Evolutionary conservation across 192 early-diverging fungal species (phyloP).

Genomic region (Coemansia sp.): DNA sequence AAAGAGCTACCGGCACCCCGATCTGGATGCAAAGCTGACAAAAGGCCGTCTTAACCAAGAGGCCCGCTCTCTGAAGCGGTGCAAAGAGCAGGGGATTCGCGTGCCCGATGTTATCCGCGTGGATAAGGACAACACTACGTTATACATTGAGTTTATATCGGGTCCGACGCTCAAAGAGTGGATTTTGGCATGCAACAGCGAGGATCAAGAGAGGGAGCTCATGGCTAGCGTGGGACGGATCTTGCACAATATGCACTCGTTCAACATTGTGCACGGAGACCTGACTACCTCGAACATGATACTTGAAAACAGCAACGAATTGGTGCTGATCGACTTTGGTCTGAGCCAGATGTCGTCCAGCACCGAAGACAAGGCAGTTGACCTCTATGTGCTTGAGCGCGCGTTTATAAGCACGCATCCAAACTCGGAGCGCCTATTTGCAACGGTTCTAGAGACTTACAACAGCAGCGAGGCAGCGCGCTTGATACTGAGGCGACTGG

Average conservation of each 20-base stretch:
- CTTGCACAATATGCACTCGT: slow-evolving; percentile 76
- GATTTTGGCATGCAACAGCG: slow-evolving; percentile 41
- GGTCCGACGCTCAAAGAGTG: slow-evolving; percentile 76
- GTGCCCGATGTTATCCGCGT: slow-evolving; percentile 80
- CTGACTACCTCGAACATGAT: slow-evolving; percentile 96
- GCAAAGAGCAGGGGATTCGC: slow-evolving; percentile 69
- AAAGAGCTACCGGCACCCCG: slow-evolving; percentile 89
- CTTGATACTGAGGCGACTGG: slow-evolving; percentile 64
- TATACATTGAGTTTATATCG: slow-evolving; percentile 90
- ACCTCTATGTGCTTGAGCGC: slow-evolving; percentile 97
- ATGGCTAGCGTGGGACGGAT: slow-evolving; percentile 61
- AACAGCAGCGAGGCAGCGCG: slow-evolving; percentile 58
- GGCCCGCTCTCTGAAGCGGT: slow-evolving; percentile 75
- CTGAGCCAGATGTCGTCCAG: slow-evolving; percentile 80
- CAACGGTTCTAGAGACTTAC: slow-evolving; percentile 69
- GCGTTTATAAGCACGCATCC: slow-evolving; percentile 93
- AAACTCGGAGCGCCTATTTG: slow-evolving; percentile 74
- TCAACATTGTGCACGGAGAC: slow-evolving; percentile 93
- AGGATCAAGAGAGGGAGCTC: slow-evolving; percentile 23
- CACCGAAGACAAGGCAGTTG: slow-evolving; percentile 95
- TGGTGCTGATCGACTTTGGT: slow-evolving; percentile 94
- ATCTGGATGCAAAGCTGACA: slow-evolving; percentile 83
- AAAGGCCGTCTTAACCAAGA: slow-evolving; percentile 75
- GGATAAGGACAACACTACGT: slow-evolving; percentile 64
- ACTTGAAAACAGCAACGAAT: slow-evolving; percentile 50